These are phyloP conservation scores for Glaciozyma martinii DNA, from an alignment of 768 basidiomycete species.

Conservation along the genomic window DNA sequence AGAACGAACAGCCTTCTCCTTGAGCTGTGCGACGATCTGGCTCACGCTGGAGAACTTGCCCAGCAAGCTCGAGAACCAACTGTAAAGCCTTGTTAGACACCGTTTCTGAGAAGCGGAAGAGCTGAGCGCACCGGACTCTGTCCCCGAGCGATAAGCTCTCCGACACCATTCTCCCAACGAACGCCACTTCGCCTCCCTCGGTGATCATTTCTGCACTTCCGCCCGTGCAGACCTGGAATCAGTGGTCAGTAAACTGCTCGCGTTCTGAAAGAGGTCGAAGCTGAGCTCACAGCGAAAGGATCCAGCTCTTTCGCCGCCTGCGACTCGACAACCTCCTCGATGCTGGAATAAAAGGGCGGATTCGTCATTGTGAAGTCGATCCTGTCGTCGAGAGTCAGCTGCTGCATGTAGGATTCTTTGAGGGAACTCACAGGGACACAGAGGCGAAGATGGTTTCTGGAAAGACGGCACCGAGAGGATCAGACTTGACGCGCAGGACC, in stretches of 20 bases:
- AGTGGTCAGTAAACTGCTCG: background rate
- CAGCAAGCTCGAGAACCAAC: constrained; percentile 91
- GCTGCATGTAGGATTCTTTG: background rate
- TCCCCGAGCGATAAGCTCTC: constrained; percentile 55
- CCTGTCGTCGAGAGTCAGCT: constrained; percentile 35
- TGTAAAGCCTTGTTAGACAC: constrained; percentile 34
- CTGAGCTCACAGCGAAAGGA: constrained; percentile 57
- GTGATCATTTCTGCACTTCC: constrained; percentile 82
- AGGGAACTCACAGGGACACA: background rate
- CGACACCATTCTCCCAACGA: constrained; percentile 64
- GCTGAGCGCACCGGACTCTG: constrained; percentile 52
- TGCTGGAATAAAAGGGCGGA: constrained; percentile 83
- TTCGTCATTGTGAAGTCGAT: constrained; percentile 89
- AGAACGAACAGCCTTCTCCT: constrained; percentile 43
- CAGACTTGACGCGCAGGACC: constrained; percentile 45
- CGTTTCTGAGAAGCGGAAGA: background rate
- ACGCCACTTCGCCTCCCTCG: constrained; percentile 70
- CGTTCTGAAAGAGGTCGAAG: background rate
- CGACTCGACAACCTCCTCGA: constrained; percentile 55
- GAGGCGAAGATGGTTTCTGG: constrained; percentile 39
- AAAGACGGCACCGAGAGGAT: constrained; percentile 45
- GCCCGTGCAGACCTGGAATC: constrained; percentile 70
- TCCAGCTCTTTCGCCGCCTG: constrained; percentile 55
- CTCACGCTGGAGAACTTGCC: constrained; percentile 72
- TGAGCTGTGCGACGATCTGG: constrained; percentile 53